phyloP scores from a whole-genome alignment of 768 basidiomycete genomes.

The Mycena capillaripes region DNA sequence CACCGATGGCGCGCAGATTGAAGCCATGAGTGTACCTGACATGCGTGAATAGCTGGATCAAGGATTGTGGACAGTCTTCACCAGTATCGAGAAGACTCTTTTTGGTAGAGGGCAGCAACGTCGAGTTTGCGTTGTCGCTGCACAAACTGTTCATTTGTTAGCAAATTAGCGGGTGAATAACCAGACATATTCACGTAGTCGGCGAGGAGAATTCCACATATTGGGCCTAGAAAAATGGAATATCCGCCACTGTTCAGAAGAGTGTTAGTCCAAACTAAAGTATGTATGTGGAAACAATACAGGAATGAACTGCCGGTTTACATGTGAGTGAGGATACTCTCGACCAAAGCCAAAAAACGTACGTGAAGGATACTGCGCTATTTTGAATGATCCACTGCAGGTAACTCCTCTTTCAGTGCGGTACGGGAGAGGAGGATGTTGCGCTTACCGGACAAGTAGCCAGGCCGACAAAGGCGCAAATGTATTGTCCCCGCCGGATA shows the following conservation, averaged over 20 bases:
- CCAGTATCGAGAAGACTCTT: constrained; percentile 27
- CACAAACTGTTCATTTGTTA: constrained; percentile 18
- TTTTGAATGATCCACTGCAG: constrained; percentile 69
- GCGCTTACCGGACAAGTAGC: constrained; percentile 57
- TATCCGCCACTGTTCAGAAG: constrained; percentile 54
- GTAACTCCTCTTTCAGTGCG: neutral
- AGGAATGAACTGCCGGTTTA: constrained; percentile 26
- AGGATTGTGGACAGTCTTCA: neutral
- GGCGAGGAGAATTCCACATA: constrained; percentile 67
- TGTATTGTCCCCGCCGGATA: constrained; percentile 62
- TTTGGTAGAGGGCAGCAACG: constrained; percentile 23
- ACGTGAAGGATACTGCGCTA: constrained; percentile 62
- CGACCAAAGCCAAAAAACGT: constrained; percentile 50
- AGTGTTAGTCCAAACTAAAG: too few relatives aligned
- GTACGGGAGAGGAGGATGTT: too few relatives aligned
- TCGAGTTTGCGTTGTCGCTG: constrained; percentile 16
- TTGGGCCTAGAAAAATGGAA: constrained; percentile 76
- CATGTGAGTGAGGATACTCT: constrained; percentile 12
- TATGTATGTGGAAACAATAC: neutral
- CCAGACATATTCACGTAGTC: constrained; percentile 24
- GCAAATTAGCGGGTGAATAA: neutral
- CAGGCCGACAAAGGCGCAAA: constrained; percentile 74
- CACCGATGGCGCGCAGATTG: constrained; percentile 35
- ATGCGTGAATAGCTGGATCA: neutral
- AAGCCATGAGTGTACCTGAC: constrained; percentile 39